Evolutionary conservation across 2,329 filamentous ascomycete genomes (phyloP).

Genomic region (Phialophora expanda): DNA sequence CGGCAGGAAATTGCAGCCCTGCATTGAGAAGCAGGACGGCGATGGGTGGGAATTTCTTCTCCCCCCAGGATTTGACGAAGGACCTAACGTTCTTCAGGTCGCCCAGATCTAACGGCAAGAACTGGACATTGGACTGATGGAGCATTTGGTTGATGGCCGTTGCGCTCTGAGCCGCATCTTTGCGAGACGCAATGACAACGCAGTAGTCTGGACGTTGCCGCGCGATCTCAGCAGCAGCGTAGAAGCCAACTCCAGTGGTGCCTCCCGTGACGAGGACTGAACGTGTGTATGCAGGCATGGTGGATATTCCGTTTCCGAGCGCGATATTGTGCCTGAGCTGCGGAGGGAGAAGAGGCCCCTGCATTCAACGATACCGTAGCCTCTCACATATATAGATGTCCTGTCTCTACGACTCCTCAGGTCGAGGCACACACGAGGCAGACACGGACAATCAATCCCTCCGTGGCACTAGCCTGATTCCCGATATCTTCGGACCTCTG

Average conservation of each 20-base stretch:
- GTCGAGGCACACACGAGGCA: not conserved
- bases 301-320: not conserved
- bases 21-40: conserved; percentile 57
- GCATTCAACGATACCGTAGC: not conserved
- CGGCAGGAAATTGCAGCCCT: conserved; percentile 52
- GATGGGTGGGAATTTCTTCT: conserved; percentile 49
- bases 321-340: not conserved
- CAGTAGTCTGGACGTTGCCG: conserved; percentile 48
- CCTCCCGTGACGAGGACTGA: conserved; percentile 55
- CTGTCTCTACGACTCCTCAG: too few relatives aligned
- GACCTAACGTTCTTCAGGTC: conserved; percentile 48
- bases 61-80: conserved; percentile 49
- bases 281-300: conserved; percentile 30
- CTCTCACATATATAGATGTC: too few relatives aligned
- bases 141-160: conserved; percentile 52
- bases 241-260: conserved; percentile 53
- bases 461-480: not conserved
- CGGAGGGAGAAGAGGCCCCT: too few relatives aligned
- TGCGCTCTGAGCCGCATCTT: conserved; percentile 51
- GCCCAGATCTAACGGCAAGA: conserved; percentile 54
- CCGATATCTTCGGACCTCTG: not conserved
- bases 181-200: conserved; percentile 53
- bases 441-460: not conserved
- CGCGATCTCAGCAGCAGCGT: conserved; percentile 51
- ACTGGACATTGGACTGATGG: conserved; percentile 50